Conservation (phyloP, 1,139 yeast species). For the Hansenula sp. region DNA sequence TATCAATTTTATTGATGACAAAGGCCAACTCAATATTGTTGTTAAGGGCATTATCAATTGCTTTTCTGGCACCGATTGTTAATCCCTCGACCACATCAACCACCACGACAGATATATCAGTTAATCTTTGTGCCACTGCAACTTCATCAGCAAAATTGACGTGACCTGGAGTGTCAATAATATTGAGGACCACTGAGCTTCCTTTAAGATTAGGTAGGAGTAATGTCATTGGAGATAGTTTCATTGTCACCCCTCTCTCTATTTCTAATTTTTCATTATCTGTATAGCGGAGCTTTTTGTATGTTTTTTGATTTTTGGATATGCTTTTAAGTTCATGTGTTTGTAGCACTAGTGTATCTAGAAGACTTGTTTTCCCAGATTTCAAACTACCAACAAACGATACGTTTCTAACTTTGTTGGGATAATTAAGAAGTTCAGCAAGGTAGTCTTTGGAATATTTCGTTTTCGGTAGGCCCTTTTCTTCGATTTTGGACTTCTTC, state of each 20-base stretch:
- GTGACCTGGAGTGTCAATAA: slow-evolving; percentile 92
- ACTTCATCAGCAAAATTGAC: slow-evolving; percentile 76
- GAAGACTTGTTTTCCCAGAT: slow-evolving; percentile 81
- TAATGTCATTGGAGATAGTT: slow-evolving; percentile 58
- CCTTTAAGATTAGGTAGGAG: slow-evolving; percentile 52
- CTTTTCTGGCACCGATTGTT: slow-evolving; percentile 44
- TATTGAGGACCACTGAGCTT: slow-evolving; percentile 54
- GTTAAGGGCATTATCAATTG: slow-evolving; percentile 45
- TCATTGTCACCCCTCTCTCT: slow-evolving; percentile 67
- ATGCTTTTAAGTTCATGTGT: slow-evolving; percentile 47
- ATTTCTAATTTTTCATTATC: slow-evolving; percentile 70
- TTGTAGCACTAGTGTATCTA: slow-evolving; percentile 64
- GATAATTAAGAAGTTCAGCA: slow-evolving; percentile 42
- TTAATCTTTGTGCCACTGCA: slow-evolving; percentile 48
- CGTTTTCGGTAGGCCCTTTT: slow-evolving; percentile 50
- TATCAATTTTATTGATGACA: slow-evolving; percentile 78
- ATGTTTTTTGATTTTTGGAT: slow-evolving; percentile 27
- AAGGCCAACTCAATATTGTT: slow-evolving; percentile 50
- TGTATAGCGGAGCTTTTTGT: slow-evolving; percentile 52
- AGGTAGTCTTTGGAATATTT: slow-evolving; percentile 63
- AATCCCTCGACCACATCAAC: slow-evolving; percentile 88
- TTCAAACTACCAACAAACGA: slow-evolving; percentile 78
- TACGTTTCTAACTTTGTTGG: slow-evolving; percentile 72
- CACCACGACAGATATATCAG: slow-evolving; percentile 66
- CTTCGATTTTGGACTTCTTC: slow-evolving; percentile 46